Evolutionary conservation across 2,329 filamentous ascomycete species (phyloP), one percentile per base, ranked within the genome.

Genomic region (Karstenula rhodostoma): DNA sequence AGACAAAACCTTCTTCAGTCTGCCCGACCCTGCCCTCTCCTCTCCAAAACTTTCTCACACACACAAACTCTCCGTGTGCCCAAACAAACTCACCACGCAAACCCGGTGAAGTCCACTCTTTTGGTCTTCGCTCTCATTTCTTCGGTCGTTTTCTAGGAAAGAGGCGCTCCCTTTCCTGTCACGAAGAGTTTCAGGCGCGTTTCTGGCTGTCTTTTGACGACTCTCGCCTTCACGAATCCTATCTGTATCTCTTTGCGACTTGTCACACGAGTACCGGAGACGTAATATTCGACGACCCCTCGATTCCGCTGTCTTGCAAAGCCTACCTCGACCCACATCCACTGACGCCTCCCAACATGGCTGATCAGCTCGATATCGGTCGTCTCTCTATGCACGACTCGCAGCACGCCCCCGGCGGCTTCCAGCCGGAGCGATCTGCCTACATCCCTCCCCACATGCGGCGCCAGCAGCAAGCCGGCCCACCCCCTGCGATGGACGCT

Each of bases 361-460:
- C 75, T 75, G 75, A 78, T 60, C 89, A 94, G 84, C 86, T 95
- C 73, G 92, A 93, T 84, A 93, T 94, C 87, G 86, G 85, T 77
- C 87, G 88, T 77, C 84, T 94, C 74, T 89, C 82, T 80, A 83
- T 94, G 66, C 87, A 86, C 77, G 87, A 89, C 68, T 87, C 85
- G 63, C 84, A 87, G 79, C 86, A 88, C 76, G 86, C 85, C 68
- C 77, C 80, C 55, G 77, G 81, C 73, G 81, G 77, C 75, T 79
- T 80, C 71, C 81, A 83, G 67, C 72, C 74, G 62, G 84, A 82
- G 70, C 89, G 90, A 74, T 91, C 91, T 77, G 84, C 87, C 59
- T 95, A 95, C 84, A 93, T 95, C 69, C 92, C 92, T 68, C 92
- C 92, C 79, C 92, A 95, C 80, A 88, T 94, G 85, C 89, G 92